Conservation (phyloP, 139 green algal species). For the Monoraphidium neglectum region DNA sequence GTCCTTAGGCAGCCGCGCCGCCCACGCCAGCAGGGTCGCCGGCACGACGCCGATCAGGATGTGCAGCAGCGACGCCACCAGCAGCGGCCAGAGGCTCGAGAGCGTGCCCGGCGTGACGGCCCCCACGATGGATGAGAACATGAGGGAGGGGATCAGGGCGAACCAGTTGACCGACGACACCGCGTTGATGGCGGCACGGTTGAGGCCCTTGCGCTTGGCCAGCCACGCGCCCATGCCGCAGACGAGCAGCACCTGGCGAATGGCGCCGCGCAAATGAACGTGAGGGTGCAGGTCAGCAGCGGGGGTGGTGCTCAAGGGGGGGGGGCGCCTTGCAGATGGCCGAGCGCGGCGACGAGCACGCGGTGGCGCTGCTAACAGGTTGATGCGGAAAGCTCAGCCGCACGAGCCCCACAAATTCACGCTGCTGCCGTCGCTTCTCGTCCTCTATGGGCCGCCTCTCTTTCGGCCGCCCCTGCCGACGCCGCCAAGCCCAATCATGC, state of each 20-base stretch:
- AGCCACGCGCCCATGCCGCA: constrained; percentile 13
- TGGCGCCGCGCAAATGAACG: no score
- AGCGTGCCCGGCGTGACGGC: constrained; percentile 12
- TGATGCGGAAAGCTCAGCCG: no score
- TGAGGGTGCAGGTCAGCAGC: no score
- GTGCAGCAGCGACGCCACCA: constrained; percentile 23
- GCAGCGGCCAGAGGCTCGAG: constrained; percentile 14
- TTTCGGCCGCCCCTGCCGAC: no score
- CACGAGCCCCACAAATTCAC: no score
- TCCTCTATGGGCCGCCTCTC: no score
- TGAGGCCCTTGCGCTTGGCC: neutral
- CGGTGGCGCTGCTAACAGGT: no score
- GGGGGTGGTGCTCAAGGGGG: no score
- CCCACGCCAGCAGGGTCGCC: constrained; percentile 2
- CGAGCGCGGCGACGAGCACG: no score
- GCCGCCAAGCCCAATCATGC: no score
- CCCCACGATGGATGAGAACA: constrained; percentile 26
- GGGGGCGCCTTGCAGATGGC: no score
- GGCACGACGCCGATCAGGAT: constrained; percentile 17
- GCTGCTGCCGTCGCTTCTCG: no score
- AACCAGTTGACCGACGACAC: constrained; percentile 23
- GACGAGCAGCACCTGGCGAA: constrained; percentile 25
- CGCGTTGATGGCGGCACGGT: constrained; percentile 8
- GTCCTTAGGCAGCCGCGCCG: constrained; percentile 4
- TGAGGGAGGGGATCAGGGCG: constrained; percentile 20